A percentile compares a stretch with the other conserved stretches of the same genome.
phyloP scores from a whole-genome alignment of 805 yeast species.

The Kodamaea laetipori region DNA sequence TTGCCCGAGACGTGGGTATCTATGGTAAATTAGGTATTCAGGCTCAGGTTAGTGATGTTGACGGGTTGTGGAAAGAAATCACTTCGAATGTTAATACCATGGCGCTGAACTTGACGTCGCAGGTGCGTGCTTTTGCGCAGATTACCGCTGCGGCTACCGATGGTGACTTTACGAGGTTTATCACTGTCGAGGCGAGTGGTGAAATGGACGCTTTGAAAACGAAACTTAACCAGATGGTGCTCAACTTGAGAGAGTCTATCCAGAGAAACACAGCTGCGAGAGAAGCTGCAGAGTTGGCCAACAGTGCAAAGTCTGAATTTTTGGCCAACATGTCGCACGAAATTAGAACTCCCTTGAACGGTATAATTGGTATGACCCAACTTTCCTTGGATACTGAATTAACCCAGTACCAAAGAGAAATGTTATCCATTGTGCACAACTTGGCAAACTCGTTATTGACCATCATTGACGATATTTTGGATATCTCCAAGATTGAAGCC shows the following conservation, averaged over 20 bases:
- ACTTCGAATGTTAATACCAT: conserved; percentile 89
- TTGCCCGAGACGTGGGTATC: conserved; percentile 90
- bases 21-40: conserved; percentile 92
- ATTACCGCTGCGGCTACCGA: conserved; percentile 94
- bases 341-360: conserved; percentile 89
- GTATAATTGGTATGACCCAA: conserved; percentile 92
- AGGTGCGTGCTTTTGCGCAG: conserved; percentile 90
- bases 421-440: conserved; percentile 87
- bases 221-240: conserved; percentile 61
- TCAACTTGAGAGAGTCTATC: conserved; percentile 82
- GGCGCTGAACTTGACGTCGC: conserved; percentile 92
- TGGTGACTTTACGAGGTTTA: conserved; percentile 87
- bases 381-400: conserved; percentile 83
- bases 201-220: conserved; percentile 79
- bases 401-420: conserved; percentile 89
- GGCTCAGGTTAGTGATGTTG: conserved; percentile 88
- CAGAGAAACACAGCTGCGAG: conserved; percentile 92
- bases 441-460: conserved; percentile 83
- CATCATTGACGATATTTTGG: conserved; percentile 86
- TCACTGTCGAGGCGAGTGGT: conserved; percentile 89
- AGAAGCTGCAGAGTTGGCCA: conserved; percentile 91
- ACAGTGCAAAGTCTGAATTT: conserved; percentile 85
- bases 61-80: conserved; percentile 89
- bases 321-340: conserved; percentile 85
- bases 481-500: conserved; percentile 91